These are phyloP conservation scores for Gossypium aridum DNA, from an alignment of 441 rosid species.

Conservation along the genomic window DNA sequence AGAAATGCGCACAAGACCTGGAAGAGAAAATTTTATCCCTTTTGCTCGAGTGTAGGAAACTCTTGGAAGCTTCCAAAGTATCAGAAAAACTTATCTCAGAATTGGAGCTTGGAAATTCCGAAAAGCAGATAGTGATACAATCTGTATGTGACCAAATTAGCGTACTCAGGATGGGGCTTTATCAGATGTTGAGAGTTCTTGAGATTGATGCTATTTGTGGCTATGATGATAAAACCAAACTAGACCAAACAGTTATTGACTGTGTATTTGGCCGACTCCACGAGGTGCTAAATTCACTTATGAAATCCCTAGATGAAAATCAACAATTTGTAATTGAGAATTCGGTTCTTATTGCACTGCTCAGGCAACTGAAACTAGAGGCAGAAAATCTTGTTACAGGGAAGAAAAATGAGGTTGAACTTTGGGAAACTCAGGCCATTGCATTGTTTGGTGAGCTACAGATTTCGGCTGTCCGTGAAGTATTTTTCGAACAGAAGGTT, in stretches of 20 bases:
- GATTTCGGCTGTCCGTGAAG: conserved; percentile 46
- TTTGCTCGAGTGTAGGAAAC: conserved; percentile 43
- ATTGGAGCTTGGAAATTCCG: conserved; percentile 47
- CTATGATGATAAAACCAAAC: conserved; percentile 31
- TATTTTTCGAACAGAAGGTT: conserved; percentile 48
- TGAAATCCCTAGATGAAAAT: conserved; percentile 46
- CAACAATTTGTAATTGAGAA: conserved; percentile 50
- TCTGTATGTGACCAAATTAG: conserved; percentile 42
- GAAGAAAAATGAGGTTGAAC: conserved; percentile 39
- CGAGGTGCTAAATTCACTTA: conserved; percentile 45
- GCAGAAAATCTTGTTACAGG: conserved; percentile 40
- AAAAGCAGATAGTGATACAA: conserved; percentile 45
- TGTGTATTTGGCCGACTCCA: conserved; percentile 39
- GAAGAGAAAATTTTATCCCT: conserved; percentile 54
- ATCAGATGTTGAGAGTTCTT: conserved; percentile 45
- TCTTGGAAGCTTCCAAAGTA: conserved; percentile 44
- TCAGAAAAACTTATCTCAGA: conserved; percentile 53
- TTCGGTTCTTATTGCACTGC: conserved; percentile 49
- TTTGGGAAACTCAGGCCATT: conserved; percentile 53
- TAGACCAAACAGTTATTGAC: conserved; percentile 37
- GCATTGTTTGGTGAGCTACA: conserved; percentile 49
- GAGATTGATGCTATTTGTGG: conserved; percentile 32
- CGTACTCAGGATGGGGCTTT: conserved; percentile 46
- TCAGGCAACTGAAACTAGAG: conserved; percentile 59
- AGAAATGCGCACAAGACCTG: conserved; percentile 55